Conservation (phyloP, 805 yeast species). For the Priceomyces haplophilus region DNA sequence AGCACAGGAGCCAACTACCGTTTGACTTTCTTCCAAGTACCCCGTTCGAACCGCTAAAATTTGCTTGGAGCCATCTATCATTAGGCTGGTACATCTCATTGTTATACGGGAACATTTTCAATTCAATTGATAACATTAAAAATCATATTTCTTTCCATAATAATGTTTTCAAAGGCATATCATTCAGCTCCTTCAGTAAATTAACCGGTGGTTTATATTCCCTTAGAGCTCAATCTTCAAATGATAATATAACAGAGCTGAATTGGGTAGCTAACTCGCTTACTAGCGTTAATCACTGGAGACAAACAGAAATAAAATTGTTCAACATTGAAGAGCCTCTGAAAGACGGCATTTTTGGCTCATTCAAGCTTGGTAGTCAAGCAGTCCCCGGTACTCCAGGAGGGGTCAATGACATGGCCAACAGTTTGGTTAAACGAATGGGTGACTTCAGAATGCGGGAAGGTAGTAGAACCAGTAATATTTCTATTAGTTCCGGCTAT, state of each 20-base stretch:
- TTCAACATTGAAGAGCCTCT: slow-evolving; percentile 39
- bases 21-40: slow-evolving; percentile 44
- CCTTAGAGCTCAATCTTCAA: slow-evolving; percentile 22
- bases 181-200: slow-evolving; percentile 36
- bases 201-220: slow-evolving; percentile 38
- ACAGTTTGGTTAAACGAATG: slow-evolving; percentile 45
- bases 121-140: slow-evolving; percentile 19
- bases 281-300: slow-evolving; percentile 49
- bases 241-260: slow-evolving; percentile 9
- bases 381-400: slow-evolving; percentile 29
- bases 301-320: slow-evolving; percentile 45
- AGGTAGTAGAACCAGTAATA: slow-evolving; percentile 24
- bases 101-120: slow-evolving; percentile 57
- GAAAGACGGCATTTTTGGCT: slow-evolving; percentile 21
- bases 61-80: slow-evolving; percentile 61
- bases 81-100: slow-evolving; percentile 75
- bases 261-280: slow-evolving; percentile 28
- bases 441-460: slow-evolving; percentile 40
- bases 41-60: slow-evolving; percentile 44
- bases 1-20: slow-evolving; percentile 28
- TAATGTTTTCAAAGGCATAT: slow-evolving; percentile 39
- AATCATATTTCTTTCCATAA: slow-evolving; percentile 21
- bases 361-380: slow-evolving; percentile 10
- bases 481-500: slow-evolving; percentile 16
- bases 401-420: slow-evolving; percentile 49